Base-by-base conservation (phyloP, 768 basidiomycete genomes). In the Podaxis mareebaensis region DNA sequence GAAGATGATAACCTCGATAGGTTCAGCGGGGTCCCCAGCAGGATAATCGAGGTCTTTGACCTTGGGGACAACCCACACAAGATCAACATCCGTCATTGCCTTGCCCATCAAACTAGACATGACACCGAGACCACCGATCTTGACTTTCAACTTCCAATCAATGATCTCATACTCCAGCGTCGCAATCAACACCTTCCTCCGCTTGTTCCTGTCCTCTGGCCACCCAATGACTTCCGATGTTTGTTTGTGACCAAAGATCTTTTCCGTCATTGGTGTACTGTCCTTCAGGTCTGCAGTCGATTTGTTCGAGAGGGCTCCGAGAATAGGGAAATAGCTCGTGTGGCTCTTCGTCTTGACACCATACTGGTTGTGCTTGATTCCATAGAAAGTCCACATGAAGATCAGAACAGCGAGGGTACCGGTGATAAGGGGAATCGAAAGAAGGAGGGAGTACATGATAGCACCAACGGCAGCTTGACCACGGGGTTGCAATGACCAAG, bases 101-200 rank as follows among this genome's bases (percentile, higher is more conserved):
- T 96, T 97, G 66, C 95, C 95, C 95, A 97, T 97, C 39, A 97
- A 80, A 75, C 90, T 90, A 3, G 95, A 96, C 95, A 97, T 97
- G 78, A 96, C 95, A 81, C 95, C 95, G 20, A 97, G 83, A 76
- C 95, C 95, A 78, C 95, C 95, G 67, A 96, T 96, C 82, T 96
- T 96, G 81, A 97, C 95, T 76, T 97, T 97, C 65, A 96, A 76
- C 77, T 96, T 96, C 95, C 95, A 97, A 72, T 96, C 95, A 70
- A 97, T 88, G 72, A 97, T 92, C 74, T 97, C 95, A 76, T 97
- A 97, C 76, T 97, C 95, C 56, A 97, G 82, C 0, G 95, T 96
- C 17, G 95, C 80, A 65, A 97, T 97, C 51, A 97, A 83, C 28
- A 96, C 93, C 74, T 91, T 93, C 73, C 95, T 84, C 53, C 95